Base-by-base conservation (phyloP, 2,329 filamentous ascomycete species). In the Sarocladium strictum region DNA sequence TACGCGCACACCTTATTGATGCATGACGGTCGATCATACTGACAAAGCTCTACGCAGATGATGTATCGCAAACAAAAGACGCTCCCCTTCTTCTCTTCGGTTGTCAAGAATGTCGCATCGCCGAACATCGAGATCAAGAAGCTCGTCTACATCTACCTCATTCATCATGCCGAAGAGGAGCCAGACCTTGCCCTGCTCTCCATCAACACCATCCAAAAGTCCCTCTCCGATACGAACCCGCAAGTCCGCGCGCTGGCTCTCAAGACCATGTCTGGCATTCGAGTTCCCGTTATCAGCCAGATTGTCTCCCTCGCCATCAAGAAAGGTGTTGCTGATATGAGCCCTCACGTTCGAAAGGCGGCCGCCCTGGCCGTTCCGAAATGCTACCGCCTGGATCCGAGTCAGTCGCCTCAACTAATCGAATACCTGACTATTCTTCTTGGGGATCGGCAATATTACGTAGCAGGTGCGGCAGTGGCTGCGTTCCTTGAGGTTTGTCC, bases 181-280 rank as follows among this genome's bases (percentile, higher is more conserved):
- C 94, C 93, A 56, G 94, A 99, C 71, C 88, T 97, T 45, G 92
- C 94, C 19, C 81, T 99, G 35, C 81, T 99, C 43, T 96, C 92
- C 56, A 97, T 99, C 80, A 99, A 99, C 72, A 96, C 94, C 6
- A 97, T 99, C 63, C 94, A 99, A 67, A 97, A 97, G 72, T 96
- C 93, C 10, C 82, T 99, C 56, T 96, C 91, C 23, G 94, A 99
- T 71, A 79, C 86, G 56, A 97, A 92, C 68, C 90, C 94, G 1
- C 89, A 96, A 66, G 85, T 97, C 19, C 86, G 94, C 61, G 90
- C 93, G 21, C 86, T 99, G 64, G 94, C 94, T 0, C 78, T 99
- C 58, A 90, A 92, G 59, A 96, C 94, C 60, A 99, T 99, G 93
- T 95, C 92, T 0, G 91, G 90, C 12, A 97, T 99, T 59, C 83